A percentile compares a stretch with the other conserved stretches of the same genome.
Conservation (phyloP, 2,329 filamentous ascomycete genomes). For the Xylariaceae sp. region DNA sequence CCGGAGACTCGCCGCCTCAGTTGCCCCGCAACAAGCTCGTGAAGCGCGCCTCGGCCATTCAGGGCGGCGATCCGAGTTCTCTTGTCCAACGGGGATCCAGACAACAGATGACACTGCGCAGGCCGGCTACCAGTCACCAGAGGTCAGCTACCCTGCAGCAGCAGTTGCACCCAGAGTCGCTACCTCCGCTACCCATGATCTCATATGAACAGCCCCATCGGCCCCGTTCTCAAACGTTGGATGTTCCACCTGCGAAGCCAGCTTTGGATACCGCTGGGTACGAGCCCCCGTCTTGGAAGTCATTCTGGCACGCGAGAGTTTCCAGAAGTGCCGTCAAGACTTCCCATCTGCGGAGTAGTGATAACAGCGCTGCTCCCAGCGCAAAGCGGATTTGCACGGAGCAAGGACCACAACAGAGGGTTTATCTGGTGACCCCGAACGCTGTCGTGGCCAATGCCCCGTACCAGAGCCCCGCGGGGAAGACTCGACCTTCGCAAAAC, state of each 20-base stretch:
- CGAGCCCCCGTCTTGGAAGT: slow-evolving; percentile 37
- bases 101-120: slow-evolving; percentile 58
- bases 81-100: slow-evolving; percentile 42
- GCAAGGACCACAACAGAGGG: slow-evolving; percentile 23
- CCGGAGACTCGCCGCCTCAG: slow-evolving; percentile 31
- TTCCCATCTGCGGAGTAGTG: slow-evolving; percentile 14
- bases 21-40: slow-evolving; percentile 68
- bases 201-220: slow-evolving; percentile 28
- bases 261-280: slow-evolving; percentile 3
- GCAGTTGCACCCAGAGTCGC: slow-evolving; percentile 18
- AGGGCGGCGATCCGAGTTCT: slow-evolving; percentile 35
- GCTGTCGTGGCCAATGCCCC: slow-evolving; percentile 13
- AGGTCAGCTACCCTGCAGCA: slow-evolving; percentile 63
- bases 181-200: slow-evolving; percentile 19
- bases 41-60: slow-evolving; percentile 58
- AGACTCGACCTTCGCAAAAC: slow-evolving; percentile 5
- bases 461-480: slow-evolving; percentile 3
- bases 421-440: slow-evolving; percentile 30
- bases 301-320: slow-evolving; percentile 46
- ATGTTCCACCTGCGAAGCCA: slow-evolving; percentile 9
- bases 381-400: slow-evolving; percentile 26
- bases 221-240: slow-evolving; percentile 22
- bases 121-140: slow-evolving; percentile 74
- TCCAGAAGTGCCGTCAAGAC: slow-evolving; percentile 12
- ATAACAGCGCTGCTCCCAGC: slow-evolving; percentile 19